Conservation (phyloP, 2,329 filamentous ascomycete genomes). For the Dendryphion nanum region DNA sequence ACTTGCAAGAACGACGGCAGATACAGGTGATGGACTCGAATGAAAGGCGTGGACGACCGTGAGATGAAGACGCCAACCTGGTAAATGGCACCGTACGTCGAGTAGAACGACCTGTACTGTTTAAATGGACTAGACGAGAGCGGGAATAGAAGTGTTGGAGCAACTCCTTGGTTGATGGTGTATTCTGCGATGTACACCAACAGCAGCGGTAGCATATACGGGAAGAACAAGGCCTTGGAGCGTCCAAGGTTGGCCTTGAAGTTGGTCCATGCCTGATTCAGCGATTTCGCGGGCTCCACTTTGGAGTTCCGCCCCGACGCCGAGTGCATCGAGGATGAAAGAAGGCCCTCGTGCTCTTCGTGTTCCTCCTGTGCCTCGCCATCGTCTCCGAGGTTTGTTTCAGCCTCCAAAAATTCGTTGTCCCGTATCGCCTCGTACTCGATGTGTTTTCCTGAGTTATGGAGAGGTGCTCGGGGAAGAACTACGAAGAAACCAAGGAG, state of each 20-base stretch:
- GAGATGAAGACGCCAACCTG: slow-evolving; percentile 95
- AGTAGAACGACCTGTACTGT: slow-evolving; percentile 85
- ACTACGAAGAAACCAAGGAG: slow-evolving; percentile 81
- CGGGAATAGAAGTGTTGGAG: slow-evolving; percentile 86
- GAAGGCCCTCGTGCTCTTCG: slow-evolving; percentile 35
- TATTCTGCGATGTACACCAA: slow-evolving; percentile 96
- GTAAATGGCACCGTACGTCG: slow-evolving; percentile 91
- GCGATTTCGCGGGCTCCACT: neutral
- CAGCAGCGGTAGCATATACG: slow-evolving; percentile 85
- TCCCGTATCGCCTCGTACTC: slow-evolving; percentile 56
- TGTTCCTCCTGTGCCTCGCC: no score
- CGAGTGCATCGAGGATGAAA: slow-evolving; percentile 34
- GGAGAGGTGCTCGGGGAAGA: slow-evolving; percentile 67
- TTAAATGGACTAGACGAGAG: slow-evolving; percentile 72
- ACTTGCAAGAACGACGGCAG: slow-evolving; percentile 79
- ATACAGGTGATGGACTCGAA: slow-evolving; percentile 79
- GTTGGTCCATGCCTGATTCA: slow-evolving; percentile 20
- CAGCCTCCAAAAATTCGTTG: slow-evolving; percentile 32
- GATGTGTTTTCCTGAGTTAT: slow-evolving; percentile 43
- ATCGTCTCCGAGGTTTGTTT: slow-evolving; percentile 17
- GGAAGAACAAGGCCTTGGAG: slow-evolving; percentile 68
- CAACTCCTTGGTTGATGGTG: slow-evolving; percentile 92
- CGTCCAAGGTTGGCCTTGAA: slow-evolving; percentile 61
- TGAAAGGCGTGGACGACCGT: slow-evolving; percentile 82
- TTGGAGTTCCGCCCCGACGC: slow-evolving; percentile 23